Conservation (phyloP, 495 filamentous ascomycete genomes). For the Aspergillus taichungensis region DNA sequence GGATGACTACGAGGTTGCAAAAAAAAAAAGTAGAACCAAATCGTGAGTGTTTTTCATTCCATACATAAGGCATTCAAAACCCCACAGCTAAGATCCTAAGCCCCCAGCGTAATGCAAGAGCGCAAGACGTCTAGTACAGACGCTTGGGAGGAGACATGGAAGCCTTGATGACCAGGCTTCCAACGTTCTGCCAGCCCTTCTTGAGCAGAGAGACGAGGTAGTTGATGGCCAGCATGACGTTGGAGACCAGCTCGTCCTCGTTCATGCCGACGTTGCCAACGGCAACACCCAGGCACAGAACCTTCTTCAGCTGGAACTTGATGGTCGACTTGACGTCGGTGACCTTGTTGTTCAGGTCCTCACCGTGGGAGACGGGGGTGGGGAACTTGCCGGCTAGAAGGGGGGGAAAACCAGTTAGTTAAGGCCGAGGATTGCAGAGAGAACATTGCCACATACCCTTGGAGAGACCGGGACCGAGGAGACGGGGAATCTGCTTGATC, state of each 20-base stretch:
- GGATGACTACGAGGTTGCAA: slow-evolving; percentile 3
- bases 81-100: slow-evolving; percentile 21
- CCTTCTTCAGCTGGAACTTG: slow-evolving; percentile 99
- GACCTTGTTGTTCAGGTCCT: slow-evolving; percentile 88
- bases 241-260: slow-evolving; percentile 88
- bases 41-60: slow-evolving; percentile 30
- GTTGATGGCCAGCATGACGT: slow-evolving; percentile 98
- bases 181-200: slow-evolving; percentile 99
- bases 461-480: slow-evolving; percentile 94
- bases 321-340: slow-evolving; percentile 99
- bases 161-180: slow-evolving; percentile 98
- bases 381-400: slow-evolving; percentile 93
- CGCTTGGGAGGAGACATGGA: slow-evolving; percentile 97
- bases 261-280: slow-evolving; percentile 97
- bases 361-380: slow-evolving; percentile 88
- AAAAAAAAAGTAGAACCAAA: slow-evolving; percentile 15
- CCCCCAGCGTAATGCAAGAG: slow-evolving; percentile 22
- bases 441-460: slow-evolving; percentile 56
- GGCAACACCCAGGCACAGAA: slow-evolving; percentile 97
- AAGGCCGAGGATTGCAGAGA: neutral
- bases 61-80: slow-evolving; percentile 25
- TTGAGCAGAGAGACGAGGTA: slow-evolving; percentile 97
- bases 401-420: slow-evolving; percentile 8
- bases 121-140: slow-evolving; percentile 64
- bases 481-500: slow-evolving; percentile 99